Base-by-base conservation (phyloP, 2,329 filamentous ascomycete species). In the Colletotrichum paranaense region DNA sequence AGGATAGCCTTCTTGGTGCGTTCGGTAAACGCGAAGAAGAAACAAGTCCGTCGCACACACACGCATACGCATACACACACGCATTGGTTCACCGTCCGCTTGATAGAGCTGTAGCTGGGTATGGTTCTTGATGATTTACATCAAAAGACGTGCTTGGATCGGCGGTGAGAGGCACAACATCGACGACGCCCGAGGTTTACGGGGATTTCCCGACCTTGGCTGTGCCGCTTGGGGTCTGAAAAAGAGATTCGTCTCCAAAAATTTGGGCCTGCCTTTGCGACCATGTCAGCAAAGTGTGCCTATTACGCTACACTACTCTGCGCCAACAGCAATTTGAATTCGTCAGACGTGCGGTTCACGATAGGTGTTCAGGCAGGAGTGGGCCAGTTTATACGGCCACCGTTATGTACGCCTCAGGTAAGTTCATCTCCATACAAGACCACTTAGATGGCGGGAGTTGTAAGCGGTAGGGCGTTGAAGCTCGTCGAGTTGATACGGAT, bases 301-400 rank as follows among this genome's bases (percentile, higher is more conserved):
- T 19, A 59, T 65, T 59, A 65, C 30, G 67, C 58, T 65, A 70
- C 55, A 59, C 58, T 65, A 11, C 4, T 49, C 42, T 22, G 19
- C 42, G 42, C 42, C 42, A 49, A 22, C 42, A 49, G 3, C 26
- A 22, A 49, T 49, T 8, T 49, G 42, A 9, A 9, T 49, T n/a
- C 19, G 38, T 42, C 38, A 42, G 38, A 16, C 16, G 42, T 22
- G 19, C 5, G 19, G 42, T 22, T 49, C 42, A 49, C 19, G 3
- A 19, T 35, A n/a, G 19, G 19, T 8, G 19, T 49, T 49, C 42
- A 19, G 42, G 19, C 19, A 49, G 42, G 42, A 49, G 42, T 49
- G 42, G 42, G 42, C 42, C 19, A 19, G 0, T 22, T 22, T 49
- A 19, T 49, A 19, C 42, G 19, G 42, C 8, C 42, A 19, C 19